phyloP scores from a whole-genome alignment of 2,329 filamentous ascomycete species.

The Alternaria arbusti region DNA sequence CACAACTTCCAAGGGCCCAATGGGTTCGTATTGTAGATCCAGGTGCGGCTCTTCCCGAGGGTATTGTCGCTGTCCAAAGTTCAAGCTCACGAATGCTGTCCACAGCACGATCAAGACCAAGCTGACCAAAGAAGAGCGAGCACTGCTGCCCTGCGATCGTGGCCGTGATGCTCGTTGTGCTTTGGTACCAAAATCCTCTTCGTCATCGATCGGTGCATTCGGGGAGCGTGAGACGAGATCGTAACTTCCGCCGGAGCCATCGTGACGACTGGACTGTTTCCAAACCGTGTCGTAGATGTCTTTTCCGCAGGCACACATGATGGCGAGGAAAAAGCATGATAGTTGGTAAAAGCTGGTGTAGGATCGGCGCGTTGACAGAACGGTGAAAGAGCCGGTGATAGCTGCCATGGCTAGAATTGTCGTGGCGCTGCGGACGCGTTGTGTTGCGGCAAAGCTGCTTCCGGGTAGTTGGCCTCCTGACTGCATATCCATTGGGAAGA shows the following conservation, averaged over 20 bases:
- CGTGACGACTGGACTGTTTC: not conserved
- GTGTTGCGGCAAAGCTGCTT: not conserved
- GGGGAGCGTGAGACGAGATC: slow-evolving; percentile 1
- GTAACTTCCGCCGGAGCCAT: not conserved
- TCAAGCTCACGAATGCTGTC: slow-evolving; percentile 23
- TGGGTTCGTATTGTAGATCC: slow-evolving; percentile 29
- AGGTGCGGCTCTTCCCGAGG: slow-evolving; percentile 11
- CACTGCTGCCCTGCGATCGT: not conserved
- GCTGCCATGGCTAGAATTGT: slow-evolving; percentile 17
- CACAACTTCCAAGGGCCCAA: slow-evolving; percentile 39
- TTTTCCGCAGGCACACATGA: slow-evolving; percentile 12
- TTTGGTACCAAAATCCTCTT: slow-evolving; percentile 1
- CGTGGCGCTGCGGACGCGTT: slow-evolving; percentile 8
- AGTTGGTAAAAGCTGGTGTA: slow-evolving; percentile 26
- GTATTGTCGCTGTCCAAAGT: slow-evolving; percentile 22
- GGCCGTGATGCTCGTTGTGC: not conserved
- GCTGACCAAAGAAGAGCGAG: slow-evolving; percentile 8
- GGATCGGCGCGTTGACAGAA: slow-evolving; percentile 25
- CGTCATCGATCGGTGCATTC: slow-evolving; percentile 1
- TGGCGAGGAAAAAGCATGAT: slow-evolving; percentile 21
- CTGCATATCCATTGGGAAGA: slow-evolving; percentile 17
- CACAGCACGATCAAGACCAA: slow-evolving; percentile 20
- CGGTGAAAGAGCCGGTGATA: slow-evolving; percentile 20
- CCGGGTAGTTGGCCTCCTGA: not conserved
- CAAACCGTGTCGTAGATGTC: not conserved